Evolutionary conservation across 2,329 filamentous ascomycete species (phyloP), one percentile per base, ranked within the genome.

Genomic region (Clathrospora elynae): DNA sequence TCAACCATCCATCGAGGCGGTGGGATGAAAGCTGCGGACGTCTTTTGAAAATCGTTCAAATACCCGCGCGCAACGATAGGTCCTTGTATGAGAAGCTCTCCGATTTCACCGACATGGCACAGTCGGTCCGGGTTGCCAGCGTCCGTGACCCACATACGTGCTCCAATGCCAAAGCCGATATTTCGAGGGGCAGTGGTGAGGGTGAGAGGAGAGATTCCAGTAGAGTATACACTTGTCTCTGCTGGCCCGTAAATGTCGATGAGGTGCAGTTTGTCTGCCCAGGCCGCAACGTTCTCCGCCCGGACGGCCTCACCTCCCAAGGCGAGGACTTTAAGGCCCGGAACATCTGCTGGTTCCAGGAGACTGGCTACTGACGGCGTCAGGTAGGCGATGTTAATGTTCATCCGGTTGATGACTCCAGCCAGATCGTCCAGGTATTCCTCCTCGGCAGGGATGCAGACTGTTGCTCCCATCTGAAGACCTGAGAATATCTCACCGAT

Each of bases 51-150:
- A 24, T 61, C 29, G 13, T 46, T 41, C 6, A 58, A 26, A 20
- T 59, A 59, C 9, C 47, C 49, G n/a, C 53, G 51, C 7, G 59
- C 60, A 2, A 72, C 47, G 24, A 61, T 77, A 1, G 75, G 75
- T 0, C 80, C 79, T 49, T 82, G 79, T 14, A 84, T 75, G 5
- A 82, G 72, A 2, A 84, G 67, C 55, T 84, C 81, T 11, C 55
- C 57, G 14, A 48, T 40, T 25, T 30, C 31, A 10, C 48, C 45
- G 20, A 52, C 23, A 12, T 37, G 41, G 10, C 60, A 45, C 13
- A 45, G 22, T 11, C 18, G 9, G 24, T 25, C 19, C 9, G 14
- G 18, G 16, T 30, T 10, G 8, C 3, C 20, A 12, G 24, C 10
- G 14, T 61, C 46, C 3, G 25, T 30, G 72, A 52, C 77, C 74